phyloP scores from a whole-genome alignment of 139 green algal genomes.

The Desmodesmus armatus region DNA sequence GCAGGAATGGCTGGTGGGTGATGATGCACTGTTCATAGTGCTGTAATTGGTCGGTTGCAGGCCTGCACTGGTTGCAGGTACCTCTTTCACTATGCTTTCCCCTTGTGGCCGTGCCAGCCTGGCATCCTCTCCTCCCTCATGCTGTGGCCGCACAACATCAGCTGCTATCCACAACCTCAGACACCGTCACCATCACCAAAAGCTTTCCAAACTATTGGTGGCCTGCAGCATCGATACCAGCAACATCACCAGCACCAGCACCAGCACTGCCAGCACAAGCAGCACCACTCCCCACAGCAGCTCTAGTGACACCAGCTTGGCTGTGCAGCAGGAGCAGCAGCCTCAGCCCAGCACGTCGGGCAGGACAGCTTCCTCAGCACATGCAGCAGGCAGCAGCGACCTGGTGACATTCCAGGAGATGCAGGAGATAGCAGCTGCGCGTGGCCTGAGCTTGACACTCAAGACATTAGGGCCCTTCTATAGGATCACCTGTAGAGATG shows the following conservation, averaged over 20 bases:
- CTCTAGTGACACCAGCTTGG: background rate
- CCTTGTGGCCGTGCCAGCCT: too few species aligned
- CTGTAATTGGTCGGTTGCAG: too few species aligned
- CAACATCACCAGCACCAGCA: background rate
- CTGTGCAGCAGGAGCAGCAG: background rate
- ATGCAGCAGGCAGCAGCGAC: background rate
- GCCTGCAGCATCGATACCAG: background rate
- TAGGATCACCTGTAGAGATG: constrained; percentile 68
- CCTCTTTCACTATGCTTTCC: too few species aligned
- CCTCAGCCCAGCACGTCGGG: background rate
- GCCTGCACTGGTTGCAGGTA: too few species aligned
- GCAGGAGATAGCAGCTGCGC: constrained; percentile 41
- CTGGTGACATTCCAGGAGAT: constrained; percentile 51
- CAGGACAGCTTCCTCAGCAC: background rate
- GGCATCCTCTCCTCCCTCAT: too few species aligned
- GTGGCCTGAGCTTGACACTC: constrained; percentile 57
- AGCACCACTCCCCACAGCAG: background rate
- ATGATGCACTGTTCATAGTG: too few species aligned
- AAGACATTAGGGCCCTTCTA: constrained; percentile 73
- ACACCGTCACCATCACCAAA: too few species aligned
- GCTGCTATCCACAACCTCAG: too few species aligned
- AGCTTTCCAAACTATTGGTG: too few species aligned
- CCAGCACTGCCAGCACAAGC: background rate
- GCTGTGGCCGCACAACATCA: too few species aligned
- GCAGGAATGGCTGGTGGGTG: too few species aligned